Evolutionary conservation across 1,284 basidiomycete genomes (phyloP), one percentile per base, ranked within the genome.

Genomic region (Ustilago shanxiensis): DNA sequence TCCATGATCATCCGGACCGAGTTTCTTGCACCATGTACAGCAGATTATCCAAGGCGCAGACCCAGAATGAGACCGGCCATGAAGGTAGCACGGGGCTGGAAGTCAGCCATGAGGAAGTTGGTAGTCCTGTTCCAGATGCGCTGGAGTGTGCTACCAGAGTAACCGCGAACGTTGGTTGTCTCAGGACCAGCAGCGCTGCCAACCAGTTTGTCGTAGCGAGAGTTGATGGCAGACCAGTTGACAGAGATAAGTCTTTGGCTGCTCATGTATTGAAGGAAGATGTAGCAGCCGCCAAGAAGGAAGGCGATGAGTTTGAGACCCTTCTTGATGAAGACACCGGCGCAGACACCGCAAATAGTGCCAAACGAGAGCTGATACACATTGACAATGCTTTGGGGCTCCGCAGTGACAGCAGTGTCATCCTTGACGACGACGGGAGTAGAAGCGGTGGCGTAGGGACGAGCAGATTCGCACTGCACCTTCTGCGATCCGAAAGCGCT

Each of bases 261-360:
- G 60, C 74, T 79, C 18, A 85, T 59, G 73, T 85, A 85, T 63
- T 85, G 83, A 13, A 85, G 73, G 22, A 85, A 50, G 51, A 85
- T 68, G 52, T 80, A 85, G 29, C 69, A 72, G 37, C 74, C 77
- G 93, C 95, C 90, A 13, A 97, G 87, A 60, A 92, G 86, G 87
- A 95, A 95, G 0, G 95, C 95, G 24, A 93, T 86, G 2, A 90
- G 88, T 85, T 92, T 94, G 41, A 92, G 91, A 31, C 95, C 95
- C 87, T 97, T 97, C 88, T 96, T 97, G 81, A 97, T 89, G 84
- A 98, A 98, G 0, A 98, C 89, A 0, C 95, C 95, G 0, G 94
- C 91, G 82, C 94, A 98, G 55, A 98, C 86, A 2, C 95, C 81
- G 72, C 91, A 91, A 1, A 93, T 90, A 14, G 93, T 93, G 33